Evolutionary conservation across 2,329 filamentous ascomycete species (phyloP), one percentile per base, ranked within the genome.

Genomic region (Ploettnerulaceae sp.): DNA sequence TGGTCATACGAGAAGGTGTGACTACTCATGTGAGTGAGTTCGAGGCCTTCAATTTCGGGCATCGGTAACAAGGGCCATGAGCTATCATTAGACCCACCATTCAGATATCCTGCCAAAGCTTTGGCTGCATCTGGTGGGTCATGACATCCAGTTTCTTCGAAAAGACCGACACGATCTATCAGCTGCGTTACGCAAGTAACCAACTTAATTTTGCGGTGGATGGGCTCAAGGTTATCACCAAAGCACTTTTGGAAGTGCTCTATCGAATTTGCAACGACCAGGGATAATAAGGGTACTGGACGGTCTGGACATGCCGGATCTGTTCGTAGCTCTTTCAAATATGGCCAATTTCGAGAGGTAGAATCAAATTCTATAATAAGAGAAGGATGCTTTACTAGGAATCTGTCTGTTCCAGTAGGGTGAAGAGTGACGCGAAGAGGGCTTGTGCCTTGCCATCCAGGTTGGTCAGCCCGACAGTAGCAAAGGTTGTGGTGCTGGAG

Each of bases 401-500:
- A 51, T 35, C 41, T 35, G 22, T 57, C 39, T 3, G 45, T 32
- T 20, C 49, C 43, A n/a, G 56, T 57, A 8, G 60, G 56, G 32
- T 59, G 49, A 24, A 64, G 22, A 40, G 56, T 40, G 57, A 64
- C 29, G 42, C 55, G 24, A 29, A 26, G 28, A 28, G 49, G 17
- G 34, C 45, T n/a, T 28, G 45, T 44, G 57, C n/a, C 57, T 45
- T 31, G 48, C 11, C 29, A 60, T 47, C 41, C 53, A 36, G 45
- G 58, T 55, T 45, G 21, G 53, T 63, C 50, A 36, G 55, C 42
- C 49, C 61, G 38, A 47, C 53, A 56, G 52, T 63, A 64, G 31
- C 60, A 54, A 53, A 69, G 69, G 9, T 58, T 62, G 26, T 70
- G 64, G 1, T 64, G 61, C 37, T 69, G 62, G 3, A 78, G 64